These are phyloP conservation scores for Fomitopsis serialis DNA, from an alignment of 768 basidiomycete genomes.

Conservation along the genomic window DNA sequence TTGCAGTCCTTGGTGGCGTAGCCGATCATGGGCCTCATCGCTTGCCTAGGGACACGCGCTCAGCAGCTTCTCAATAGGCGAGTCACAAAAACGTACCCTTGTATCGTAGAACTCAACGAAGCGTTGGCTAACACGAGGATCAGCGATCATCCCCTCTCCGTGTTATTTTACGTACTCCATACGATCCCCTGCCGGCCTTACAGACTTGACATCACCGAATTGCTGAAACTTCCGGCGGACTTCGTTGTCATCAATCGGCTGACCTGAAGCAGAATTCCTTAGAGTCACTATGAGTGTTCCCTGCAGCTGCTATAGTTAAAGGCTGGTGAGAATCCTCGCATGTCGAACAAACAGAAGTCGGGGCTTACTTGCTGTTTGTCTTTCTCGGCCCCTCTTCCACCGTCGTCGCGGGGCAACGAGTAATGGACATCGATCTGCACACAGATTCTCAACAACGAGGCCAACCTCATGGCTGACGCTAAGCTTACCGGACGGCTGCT, in stretches of 20 bases:
- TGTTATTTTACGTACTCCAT: slow-evolving; percentile 37
- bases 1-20: slow-evolving; percentile 72
- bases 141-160: not conserved
- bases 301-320: slow-evolving; percentile 54
- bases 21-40: slow-evolving; percentile 71
- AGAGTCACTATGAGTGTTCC: slow-evolving; percentile 81
- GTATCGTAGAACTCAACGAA: slow-evolving; percentile 95
- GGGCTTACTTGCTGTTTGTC: slow-evolving; percentile 78
- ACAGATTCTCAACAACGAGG: slow-evolving; percentile 5
- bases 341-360: not conserved
- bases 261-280: slow-evolving; percentile 60
- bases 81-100: slow-evolving; percentile 44
- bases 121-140: slow-evolving; percentile 55
- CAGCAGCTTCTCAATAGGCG: not conserved
- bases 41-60: slow-evolving; percentile 46
- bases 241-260: slow-evolving; percentile 78
- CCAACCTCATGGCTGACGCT: not conserved
- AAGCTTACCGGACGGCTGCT: slow-evolving; percentile 80
- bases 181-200: slow-evolving; percentile 61
- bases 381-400: slow-evolving; percentile 50
- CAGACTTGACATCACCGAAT: slow-evolving; percentile 85
- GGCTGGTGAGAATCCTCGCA: not conserved
- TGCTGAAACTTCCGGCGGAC: slow-evolving; percentile 81
- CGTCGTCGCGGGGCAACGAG: slow-evolving; percentile 87
- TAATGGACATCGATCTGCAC: slow-evolving; percentile 96